Evolutionary conservation across 2,329 filamentous ascomycete species (phyloP).

Genomic region (Ceratocystis alfenasii): DNA sequence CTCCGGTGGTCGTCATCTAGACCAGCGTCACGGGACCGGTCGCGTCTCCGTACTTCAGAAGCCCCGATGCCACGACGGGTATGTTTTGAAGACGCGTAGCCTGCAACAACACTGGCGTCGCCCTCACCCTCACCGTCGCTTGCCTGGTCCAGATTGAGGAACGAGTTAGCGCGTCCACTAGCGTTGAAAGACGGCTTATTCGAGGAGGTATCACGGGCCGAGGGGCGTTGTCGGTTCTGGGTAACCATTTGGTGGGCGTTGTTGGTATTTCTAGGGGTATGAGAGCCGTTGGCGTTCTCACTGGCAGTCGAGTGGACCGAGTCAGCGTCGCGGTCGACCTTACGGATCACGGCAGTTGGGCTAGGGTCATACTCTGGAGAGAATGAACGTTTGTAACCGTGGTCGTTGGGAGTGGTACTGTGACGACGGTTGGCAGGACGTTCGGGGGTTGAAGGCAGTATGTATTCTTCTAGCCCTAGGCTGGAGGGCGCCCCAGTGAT

Average conservation of each 20-base stretch:
- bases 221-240: slow-evolving; percentile 12
- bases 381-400: slow-evolving; percentile 44
- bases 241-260: background rate
- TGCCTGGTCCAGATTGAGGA: slow-evolving; percentile 37
- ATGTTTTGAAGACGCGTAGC: background rate
- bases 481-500: slow-evolving; percentile 9
- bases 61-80: slow-evolving; percentile 3
- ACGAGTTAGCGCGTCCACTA: slow-evolving; percentile 36
- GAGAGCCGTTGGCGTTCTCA: slow-evolving; percentile 12
- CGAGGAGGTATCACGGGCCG: slow-evolving; percentile 29
- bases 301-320: slow-evolving; percentile 24
- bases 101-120: background rate
- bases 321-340: slow-evolving; percentile 41
- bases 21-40: slow-evolving; percentile 22
- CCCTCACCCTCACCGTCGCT: slow-evolving; percentile 38
- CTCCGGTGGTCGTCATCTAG: slow-evolving; percentile 30
- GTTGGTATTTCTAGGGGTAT: background rate
- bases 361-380: slow-evolving; percentile 65
- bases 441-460: slow-evolving; percentile 16
- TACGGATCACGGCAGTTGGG: slow-evolving; percentile 57
- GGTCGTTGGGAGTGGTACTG: slow-evolving; percentile 20
- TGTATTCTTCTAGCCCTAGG: slow-evolving; percentile 18
- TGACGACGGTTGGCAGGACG: slow-evolving; percentile 13
- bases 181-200: slow-evolving; percentile 28
- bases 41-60: slow-evolving; percentile 4